phyloP scores from a whole-genome alignment of 2,329 filamentous ascomycete species.

The Microcera coccophila region DNA sequence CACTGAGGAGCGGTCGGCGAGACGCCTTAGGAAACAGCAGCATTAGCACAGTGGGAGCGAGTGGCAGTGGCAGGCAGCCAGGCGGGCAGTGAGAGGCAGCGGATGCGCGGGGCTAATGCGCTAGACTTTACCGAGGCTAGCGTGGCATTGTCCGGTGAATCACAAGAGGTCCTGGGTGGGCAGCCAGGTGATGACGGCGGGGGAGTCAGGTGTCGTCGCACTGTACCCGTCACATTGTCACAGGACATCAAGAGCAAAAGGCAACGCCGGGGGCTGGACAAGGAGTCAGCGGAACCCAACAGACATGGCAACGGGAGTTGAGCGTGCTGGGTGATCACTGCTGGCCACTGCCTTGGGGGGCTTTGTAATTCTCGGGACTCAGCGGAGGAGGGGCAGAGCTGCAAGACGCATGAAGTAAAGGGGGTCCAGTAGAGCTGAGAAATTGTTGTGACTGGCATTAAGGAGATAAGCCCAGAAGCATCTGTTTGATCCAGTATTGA shows the following conservation, averaged over 20 bases:
- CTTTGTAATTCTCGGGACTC: background rate
- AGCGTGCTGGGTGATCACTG: too few relatives aligned
- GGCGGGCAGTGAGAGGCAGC: slow-evolving; percentile 19
- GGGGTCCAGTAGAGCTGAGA: too few relatives aligned
- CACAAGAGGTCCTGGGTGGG: slow-evolving; percentile 20
- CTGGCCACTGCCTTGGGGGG: background rate
- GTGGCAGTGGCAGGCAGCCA: slow-evolving; percentile 16
- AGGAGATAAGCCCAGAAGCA: too few relatives aligned
- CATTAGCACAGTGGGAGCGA: slow-evolving; percentile 11
- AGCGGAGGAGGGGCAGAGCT: background rate
- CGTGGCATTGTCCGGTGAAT: slow-evolving; percentile 18
- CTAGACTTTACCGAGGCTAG: slow-evolving; percentile 19
- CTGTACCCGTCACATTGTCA: background rate
- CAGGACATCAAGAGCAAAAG: background rate
- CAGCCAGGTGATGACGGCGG: slow-evolving; percentile 1
- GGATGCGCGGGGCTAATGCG: slow-evolving; percentile 22
- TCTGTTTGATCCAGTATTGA: too few relatives aligned
- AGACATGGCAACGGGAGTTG: background rate
- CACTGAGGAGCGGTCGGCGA: slow-evolving; percentile 28
- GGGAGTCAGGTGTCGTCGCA: background rate
- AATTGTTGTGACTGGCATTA: too few relatives aligned
- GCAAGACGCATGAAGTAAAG: background rate
- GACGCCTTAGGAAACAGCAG: slow-evolving; percentile 16
- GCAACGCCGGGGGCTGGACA: background rate
- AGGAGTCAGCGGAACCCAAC: background rate